Conservation (phyloP, 1,139 yeast species). For the Yamadazyma dendronema region DNA sequence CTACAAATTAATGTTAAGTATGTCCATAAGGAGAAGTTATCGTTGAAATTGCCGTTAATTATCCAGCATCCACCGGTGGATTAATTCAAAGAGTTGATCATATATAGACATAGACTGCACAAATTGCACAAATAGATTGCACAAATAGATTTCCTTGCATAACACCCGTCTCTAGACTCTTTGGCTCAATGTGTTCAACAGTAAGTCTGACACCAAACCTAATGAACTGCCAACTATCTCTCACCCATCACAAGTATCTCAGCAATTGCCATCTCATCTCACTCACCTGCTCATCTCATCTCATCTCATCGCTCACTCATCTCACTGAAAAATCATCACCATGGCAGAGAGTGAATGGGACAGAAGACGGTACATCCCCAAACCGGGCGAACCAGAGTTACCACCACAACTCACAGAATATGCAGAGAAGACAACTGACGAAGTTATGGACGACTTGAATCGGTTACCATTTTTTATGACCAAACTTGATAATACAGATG, state of each 20-base stretch:
- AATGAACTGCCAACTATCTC: too few species aligned
- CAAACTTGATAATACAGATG: conserved; percentile 72
- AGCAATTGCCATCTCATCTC: too few species aligned
- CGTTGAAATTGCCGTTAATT: conserved; percentile 29
- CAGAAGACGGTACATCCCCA: conserved; percentile 58
- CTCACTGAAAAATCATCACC: background rate
- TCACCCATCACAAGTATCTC: too few species aligned
- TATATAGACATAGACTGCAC: background rate
- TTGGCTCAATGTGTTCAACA: too few species aligned
- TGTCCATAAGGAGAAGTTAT: conserved; percentile 26
- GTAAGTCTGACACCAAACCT: too few species aligned
- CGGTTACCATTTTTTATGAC: conserved; percentile 95
- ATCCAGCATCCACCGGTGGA: conserved; percentile 10
- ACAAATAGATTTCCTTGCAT: too few species aligned
- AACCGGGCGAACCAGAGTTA: conserved; percentile 73
- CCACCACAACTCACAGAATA: conserved; percentile 80
- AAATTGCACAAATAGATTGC: background rate
- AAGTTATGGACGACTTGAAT: conserved; percentile 75
- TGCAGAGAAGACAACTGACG: conserved; percentile 68
- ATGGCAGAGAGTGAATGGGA: conserved; percentile 44
- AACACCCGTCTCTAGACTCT: too few species aligned
- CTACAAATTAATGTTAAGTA: conserved; percentile 29
- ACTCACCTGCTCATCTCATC: background rate
- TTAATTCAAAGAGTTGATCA: background rate
- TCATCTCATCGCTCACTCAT: background rate